Evolutionary conservation across 495 filamentous ascomycete genomes (phyloP).

Genomic region (Cetradonia linearis): DNA sequence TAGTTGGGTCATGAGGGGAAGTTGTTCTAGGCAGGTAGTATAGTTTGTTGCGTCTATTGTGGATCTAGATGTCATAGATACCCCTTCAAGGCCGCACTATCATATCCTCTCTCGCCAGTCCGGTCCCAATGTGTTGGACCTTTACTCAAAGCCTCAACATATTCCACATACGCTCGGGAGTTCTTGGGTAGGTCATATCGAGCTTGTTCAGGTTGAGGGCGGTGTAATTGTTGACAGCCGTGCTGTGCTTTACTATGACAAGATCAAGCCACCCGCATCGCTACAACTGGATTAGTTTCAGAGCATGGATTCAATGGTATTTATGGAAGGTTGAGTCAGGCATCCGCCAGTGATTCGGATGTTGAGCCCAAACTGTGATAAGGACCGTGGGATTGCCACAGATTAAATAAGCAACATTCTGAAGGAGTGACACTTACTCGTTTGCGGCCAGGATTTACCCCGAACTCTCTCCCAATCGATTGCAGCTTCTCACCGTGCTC

Average conservation of each 20-base stretch:
- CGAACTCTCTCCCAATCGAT: slow-evolving; percentile 54
- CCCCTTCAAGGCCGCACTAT: slow-evolving; percentile 30
- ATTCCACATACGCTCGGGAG: slow-evolving; percentile 64
- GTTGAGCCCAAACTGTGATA: not conserved
- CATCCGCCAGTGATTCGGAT: not conserved
- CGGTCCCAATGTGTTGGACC: slow-evolving; percentile 71
- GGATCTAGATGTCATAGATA: not conserved
- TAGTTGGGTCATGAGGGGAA: not conserved
- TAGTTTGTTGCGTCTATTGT: not conserved
- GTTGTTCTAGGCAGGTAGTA: not conserved
- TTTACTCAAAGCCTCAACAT: slow-evolving; percentile 66
- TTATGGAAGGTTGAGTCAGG: not conserved
- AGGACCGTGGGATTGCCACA: not conserved
- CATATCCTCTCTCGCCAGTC: slow-evolving; percentile 61
- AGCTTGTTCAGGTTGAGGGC: slow-evolving; percentile 80
- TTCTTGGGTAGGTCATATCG: slow-evolving; percentile 67
- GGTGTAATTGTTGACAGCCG: slow-evolving; percentile 61
- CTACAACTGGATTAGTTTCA: not conserved
- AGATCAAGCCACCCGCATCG: slow-evolving; percentile 87
- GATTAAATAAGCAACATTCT: not conserved
- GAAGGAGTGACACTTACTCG: not conserved
- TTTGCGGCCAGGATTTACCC: slow-evolving; percentile 69
- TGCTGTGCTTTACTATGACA: slow-evolving; percentile 70
- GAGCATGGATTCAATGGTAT: not conserved
- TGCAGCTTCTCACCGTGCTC: slow-evolving; percentile 55